Conservation (phyloP, 805 yeast genomes). For the Yueomyces sinensis region DNA sequence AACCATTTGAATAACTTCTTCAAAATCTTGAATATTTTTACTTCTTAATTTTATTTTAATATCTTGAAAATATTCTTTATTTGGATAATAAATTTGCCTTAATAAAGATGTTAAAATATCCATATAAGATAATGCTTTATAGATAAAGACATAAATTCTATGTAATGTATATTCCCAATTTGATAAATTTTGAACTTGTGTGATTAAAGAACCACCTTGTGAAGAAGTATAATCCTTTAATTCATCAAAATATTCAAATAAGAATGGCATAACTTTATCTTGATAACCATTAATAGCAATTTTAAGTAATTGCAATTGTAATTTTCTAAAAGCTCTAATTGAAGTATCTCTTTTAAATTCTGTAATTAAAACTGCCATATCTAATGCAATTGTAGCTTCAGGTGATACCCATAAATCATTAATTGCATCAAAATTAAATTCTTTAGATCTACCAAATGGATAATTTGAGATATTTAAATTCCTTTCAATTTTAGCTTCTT, state of each 20-base stretch:
- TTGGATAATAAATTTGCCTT: constrained; percentile 19
- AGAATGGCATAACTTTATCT: constrained; percentile 12
- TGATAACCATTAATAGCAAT: constrained; percentile 16
- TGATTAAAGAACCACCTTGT: constrained; percentile 1
- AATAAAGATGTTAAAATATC: constrained; percentile 10
- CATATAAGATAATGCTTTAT: constrained; percentile 9
- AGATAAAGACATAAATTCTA: constrained; percentile 27
- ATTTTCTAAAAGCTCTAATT: constrained; percentile 12
- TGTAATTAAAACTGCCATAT: constrained; percentile 24
- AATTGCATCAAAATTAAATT: constrained; percentile 17
- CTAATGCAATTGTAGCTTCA: constrained; percentile 19
- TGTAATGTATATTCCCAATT: constrained; percentile 32
- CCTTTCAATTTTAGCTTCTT: constrained; percentile 20
- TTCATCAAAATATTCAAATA: constrained; percentile 15
- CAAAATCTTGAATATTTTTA: constrained; percentile 15
- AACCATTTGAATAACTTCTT: constrained; percentile 8
- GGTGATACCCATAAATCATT: constrained; percentile 23
- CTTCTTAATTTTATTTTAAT: constrained; percentile 9
- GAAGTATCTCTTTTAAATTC: constrained; percentile 16
- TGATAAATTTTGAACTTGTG: constrained; percentile 22
- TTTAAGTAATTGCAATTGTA: constrained; percentile 18
- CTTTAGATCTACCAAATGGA: constrained; percentile 15
- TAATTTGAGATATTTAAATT: constrained; percentile 19
- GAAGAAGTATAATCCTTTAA: constrained; percentile 14
- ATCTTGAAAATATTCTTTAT: constrained; percentile 9